Base-by-base conservation (phyloP, 306 rosid species). In the Malus sylvestris region DNA sequence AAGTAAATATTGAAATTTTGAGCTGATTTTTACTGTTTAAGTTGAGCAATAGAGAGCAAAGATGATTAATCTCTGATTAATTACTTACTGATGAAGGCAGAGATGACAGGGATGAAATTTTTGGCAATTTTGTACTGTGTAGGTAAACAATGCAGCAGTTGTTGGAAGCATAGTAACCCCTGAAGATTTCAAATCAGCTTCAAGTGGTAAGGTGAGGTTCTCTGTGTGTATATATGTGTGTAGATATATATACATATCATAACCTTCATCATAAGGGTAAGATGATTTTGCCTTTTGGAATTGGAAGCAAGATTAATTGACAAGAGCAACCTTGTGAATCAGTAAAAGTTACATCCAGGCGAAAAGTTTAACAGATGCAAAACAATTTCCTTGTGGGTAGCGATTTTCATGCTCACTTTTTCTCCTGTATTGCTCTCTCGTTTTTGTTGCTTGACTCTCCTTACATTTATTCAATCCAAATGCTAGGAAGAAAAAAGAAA, bases 121-220 rank as follows among this genome's bases (percentile, higher is more conserved):
- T 45, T 70, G 11, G 15, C 29, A 49, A 12, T 4, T 16, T 13
- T 27, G 42, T 51, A 30, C 22, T 2, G 35, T 63, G 68, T 63
- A 63, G 77, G 59, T 38, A 29, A 72, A 72, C 67, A 72, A 72
- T 57, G 76, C 67, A 33, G 76, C n/a, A 42, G 18, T 58, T 22
- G 22, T 10, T 23, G 76, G 76, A 38, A 23, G 23, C 76, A 13
- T 33, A 1, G 19, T 58, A 38, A 22, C 59, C 4, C 38, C 35
- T n/a, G 73, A 69, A 69, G 59, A 46, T 69, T 69, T 69, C 11
- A 2, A 18, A 13, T n/a, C 59, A 12, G 40, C 6, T 46, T 33
- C 3, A 69, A 42, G 42, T 52, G 58, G 67, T 2, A 76, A 45
- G 67, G 49, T 65, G 10, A 32, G 46, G 5, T 62, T 60, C 32